Evolutionary conservation across 805 yeast genomes (phyloP).

Genomic region (Cyberlindnera euphorbiae): DNA sequence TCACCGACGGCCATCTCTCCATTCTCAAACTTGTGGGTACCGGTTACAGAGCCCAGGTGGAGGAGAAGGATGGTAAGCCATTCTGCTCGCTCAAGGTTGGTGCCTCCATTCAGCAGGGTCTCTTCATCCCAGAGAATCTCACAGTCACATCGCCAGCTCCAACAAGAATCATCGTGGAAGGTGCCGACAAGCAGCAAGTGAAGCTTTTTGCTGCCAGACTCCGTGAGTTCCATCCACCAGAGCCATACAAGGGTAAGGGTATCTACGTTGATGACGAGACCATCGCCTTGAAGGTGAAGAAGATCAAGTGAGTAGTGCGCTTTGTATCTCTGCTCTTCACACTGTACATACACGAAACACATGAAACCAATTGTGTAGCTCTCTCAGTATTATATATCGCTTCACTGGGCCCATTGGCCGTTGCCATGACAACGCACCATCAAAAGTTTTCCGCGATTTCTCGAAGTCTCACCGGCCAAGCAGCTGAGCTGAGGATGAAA

Average conservation of each 20-base stretch:
- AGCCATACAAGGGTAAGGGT: constrained; percentile 98
- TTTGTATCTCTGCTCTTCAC: no score
- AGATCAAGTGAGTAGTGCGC: constrained; percentile 61
- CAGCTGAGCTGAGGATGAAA: no score
- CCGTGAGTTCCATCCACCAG: constrained; percentile 89
- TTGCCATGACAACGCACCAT: no score
- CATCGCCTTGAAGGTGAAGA: constrained; percentile 84
- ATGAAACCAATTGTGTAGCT: no score
- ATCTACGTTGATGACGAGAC: constrained; percentile 89
- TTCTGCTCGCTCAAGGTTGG: constrained; percentile 82
- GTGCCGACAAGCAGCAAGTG: constrained; percentile 82
- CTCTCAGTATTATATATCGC: no score
- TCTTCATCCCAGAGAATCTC: constrained; percentile 73
- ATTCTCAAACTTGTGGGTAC: constrained; percentile 91
- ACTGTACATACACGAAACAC: no score
- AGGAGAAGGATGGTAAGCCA: constrained; percentile 43
- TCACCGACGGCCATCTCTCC: constrained; percentile 87
- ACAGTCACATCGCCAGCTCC: constrained; percentile 78
- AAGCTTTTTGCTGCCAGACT: constrained; percentile 83
- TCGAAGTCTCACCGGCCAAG: no score
- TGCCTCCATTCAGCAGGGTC: constrained; percentile 72
- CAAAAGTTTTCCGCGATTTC: no score
- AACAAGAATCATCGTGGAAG: constrained; percentile 80
- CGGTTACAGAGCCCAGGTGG: constrained; percentile 87
- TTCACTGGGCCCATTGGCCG: no score